These are phyloP conservation scores for Ceratobasidium sp. DNA, from an alignment of 1,284 basidiomycete genomes.

Conservation along the genomic window DNA sequence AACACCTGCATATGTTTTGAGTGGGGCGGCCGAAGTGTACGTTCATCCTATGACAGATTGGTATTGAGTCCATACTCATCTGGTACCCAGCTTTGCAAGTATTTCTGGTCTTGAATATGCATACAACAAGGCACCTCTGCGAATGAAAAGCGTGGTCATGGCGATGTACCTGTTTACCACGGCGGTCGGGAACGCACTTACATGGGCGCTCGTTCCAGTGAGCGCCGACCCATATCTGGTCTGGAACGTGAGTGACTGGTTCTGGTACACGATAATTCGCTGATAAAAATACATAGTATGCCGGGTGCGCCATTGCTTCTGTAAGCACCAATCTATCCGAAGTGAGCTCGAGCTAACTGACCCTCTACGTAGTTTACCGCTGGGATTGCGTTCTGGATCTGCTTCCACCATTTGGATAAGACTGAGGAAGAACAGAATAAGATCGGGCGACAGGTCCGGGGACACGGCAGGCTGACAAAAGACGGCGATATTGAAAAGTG, in stretches of 20 bases:
- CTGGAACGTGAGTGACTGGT: slow-evolving; percentile 39
- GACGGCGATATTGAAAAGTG: slow-evolving; percentile 8
- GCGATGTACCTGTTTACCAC: slow-evolving; percentile 72
- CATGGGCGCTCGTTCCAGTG: slow-evolving; percentile 26
- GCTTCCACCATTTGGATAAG: slow-evolving; percentile 8
- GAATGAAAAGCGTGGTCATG: slow-evolving; percentile 88
- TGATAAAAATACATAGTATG: neutral
- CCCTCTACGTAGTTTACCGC: neutral
- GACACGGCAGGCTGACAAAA: slow-evolving; percentile 6
- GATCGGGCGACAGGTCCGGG: slow-evolving; percentile 16
- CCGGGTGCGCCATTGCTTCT: slow-evolving; percentile 25
- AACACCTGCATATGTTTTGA: slow-evolving; percentile 61
- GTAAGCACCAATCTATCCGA: slow-evolving; percentile 6
- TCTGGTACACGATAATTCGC: neutral
- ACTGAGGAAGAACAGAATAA: slow-evolving; percentile 23
- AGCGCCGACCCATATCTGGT: slow-evolving; percentile 41
- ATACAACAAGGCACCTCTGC: slow-evolving; percentile 87
- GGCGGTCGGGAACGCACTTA: slow-evolving; percentile 18
- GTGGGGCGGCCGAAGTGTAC: slow-evolving; percentile 31
- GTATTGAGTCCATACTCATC: slow-evolving; percentile 56
- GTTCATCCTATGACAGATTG: neutral
- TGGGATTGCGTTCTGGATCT: slow-evolving; percentile 27
- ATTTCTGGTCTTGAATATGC: slow-evolving; percentile 87
- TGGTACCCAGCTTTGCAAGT: slow-evolving; percentile 78
- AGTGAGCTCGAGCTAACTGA: neutral